Evolutionary conservation across 768 basidiomycete species (phyloP), one percentile per base, ranked within the genome.

Genomic region (Hericium coralloides): DNA sequence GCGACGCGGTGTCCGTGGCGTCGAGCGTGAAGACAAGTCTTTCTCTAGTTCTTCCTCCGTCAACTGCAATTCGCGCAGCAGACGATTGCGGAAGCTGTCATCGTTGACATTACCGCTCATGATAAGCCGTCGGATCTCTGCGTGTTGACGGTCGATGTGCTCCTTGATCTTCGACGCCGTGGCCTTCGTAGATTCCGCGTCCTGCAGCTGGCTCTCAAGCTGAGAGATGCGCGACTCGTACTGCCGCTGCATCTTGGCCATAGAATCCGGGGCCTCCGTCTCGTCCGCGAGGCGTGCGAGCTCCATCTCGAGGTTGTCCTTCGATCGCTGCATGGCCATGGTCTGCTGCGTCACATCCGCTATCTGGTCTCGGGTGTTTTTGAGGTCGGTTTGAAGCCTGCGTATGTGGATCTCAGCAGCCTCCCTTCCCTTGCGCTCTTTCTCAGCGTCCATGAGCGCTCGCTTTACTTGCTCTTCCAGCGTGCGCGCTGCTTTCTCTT

Each of bases 61-160:
- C 8, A 74, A 68, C 62, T 85, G 78, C 36, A 89, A 75, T 63
- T 89, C 85, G 31, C 76, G 77, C 22, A 89, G 71, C 5, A 89
- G 69, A 17, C 80, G 78, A 20, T 76, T 72, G 52, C 84, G 82
- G 75, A 89, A 84, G 4, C 76, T 71, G 37, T 78, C 78, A 58
- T 87, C 87, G 38, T 76, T 74, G 9, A 83, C 78, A 12, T 76
- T 76, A 52, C 76, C 78, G 48, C 73, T 74, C 71, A 79, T 74
- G 55, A 89, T 79, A 22, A 88, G 73, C n/a, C 79, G 74, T 4
- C 85, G 81, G 43, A 89, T 79, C 59, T 89, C 87, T n/a, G 78
- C 78, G 64, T 87, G 86, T 55, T 88, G 85, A 15, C 76, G 78
- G 61, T 83, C 81, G 31, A 88, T 77, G 49, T 77, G 81, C 38